Percentiles rank a stretch among this genome's conserved stretches.
Evolutionary conservation across 1,139 yeast genomes (phyloP).

Genomic region (Saccharomyces hybrid): DNA sequence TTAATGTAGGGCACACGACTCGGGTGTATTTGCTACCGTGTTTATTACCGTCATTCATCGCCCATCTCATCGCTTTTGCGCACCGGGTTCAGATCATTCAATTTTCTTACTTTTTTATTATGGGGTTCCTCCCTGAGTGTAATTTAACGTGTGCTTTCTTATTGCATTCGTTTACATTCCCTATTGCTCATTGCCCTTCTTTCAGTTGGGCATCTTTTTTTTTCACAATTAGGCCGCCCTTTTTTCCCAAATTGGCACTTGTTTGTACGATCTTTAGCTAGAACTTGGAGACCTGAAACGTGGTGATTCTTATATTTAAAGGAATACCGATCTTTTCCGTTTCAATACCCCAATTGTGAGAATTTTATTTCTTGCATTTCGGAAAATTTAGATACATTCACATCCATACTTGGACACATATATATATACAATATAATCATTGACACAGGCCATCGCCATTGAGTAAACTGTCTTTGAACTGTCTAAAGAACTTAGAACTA

Average conservation of each 20-base stretch:
- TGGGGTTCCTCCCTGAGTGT: not conserved
- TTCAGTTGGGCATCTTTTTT: not conserved
- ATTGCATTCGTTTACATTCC: not conserved
- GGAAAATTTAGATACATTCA: not conserved
- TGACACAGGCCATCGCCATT: not conserved
- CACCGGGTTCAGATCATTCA: not conserved
- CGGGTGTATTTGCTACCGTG: conserved; percentile 1
- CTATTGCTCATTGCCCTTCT: not conserved
- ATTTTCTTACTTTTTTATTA: not conserved
- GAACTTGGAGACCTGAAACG: not conserved
- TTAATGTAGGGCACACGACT: not conserved
- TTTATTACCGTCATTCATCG: not conserved
- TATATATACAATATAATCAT: not conserved
- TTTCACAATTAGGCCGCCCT: not conserved
- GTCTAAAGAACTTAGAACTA: not conserved
- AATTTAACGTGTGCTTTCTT: not conserved
- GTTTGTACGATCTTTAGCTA: not conserved
- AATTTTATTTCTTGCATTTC: too few species aligned
- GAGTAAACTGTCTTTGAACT: not conserved
- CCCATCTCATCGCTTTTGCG: not conserved
- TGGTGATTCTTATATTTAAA: not conserved
- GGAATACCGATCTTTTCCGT: not conserved
- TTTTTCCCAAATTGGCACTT: not conserved
- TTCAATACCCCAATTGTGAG: not conserved
- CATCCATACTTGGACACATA: not conserved